Base-by-base conservation (phyloP, 164 flowering plant species). In the Chimonanthus praecox region DNA sequence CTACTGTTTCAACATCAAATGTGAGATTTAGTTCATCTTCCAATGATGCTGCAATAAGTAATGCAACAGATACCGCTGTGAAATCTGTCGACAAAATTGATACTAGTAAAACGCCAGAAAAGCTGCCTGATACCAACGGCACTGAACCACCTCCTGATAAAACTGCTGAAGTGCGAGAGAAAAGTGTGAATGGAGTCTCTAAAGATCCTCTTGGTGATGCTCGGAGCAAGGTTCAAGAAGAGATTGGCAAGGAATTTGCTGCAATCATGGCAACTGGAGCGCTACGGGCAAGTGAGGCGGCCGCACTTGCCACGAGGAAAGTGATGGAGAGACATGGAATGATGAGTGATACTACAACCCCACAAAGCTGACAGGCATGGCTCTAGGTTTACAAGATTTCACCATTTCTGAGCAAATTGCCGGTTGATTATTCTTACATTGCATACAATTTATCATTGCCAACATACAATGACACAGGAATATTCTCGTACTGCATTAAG, bases 221-320 rank as follows among this genome's bases (percentile, higher is more conserved):
- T 8, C 82, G 99, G 68, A 81, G 73, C 83, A 87, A 82, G 82
- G 88, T 96, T 64, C 98, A 94, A 78, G 95, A 90, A 65, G 99
- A 96, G 82, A 94, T 94, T 20, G 67, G 65, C 70, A 78, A 78
- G 1, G 97, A 95, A 72, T 95, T 95, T 82, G 92, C 94, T 15
- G 88, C 90, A 13, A 78, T 96, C 45, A 92, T 96, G 99, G 98
- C 95, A 5, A 74, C 85, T 47, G 97, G 98, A 49, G 87, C 94
- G 3, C 16, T 94, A 54, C 83, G 92, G 2, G 99, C 99, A 16
- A 92, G 99, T 73, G 98, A 95, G 81, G 99, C 99, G 47, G 99
- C 98, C 2, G 89, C 99, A 5, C 82, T 92, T 47, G 99, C 99
- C 3, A 92, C 97, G 2, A 87, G 81, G 79, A 86, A 81, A 80